Base-by-base conservation (phyloP, 2,329 filamentous ascomycete genomes). In the Aspergillus brasiliensis region DNA sequence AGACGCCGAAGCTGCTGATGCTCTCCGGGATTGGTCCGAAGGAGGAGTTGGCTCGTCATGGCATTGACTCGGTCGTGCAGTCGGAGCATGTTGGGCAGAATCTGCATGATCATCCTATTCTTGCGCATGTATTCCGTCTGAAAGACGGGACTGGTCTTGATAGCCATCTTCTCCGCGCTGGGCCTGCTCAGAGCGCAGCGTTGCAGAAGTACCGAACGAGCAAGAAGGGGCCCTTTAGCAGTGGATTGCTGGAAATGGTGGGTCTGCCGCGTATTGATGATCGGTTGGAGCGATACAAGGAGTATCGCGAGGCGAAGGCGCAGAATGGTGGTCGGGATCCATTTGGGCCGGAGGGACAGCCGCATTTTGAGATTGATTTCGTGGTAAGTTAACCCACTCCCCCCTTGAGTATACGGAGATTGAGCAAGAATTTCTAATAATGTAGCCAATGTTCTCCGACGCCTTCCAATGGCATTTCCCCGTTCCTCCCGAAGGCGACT, bases 1-100 rank as follows among this genome's bases (percentile, higher is more conserved):
- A 53, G 19, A 46, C 56, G 2, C 56, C 56, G 7, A 51, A 58
- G 27, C 56, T 58, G 21, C 49, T 58, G 25, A 31, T 53, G 56
- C 38, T 58, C 23, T 58, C 56, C 1, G 56, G 56, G 2, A 40
- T 58, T 21, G 56, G 56, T 2, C 49, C 49, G 5, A 46, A 53
- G 23, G 49, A 44, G 2, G 34, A 46, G 6, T 19, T 58, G 6
- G 56, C 15, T 15, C 28, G 34, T 11, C 47, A 51, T 28, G 56
- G 47, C 6, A 57, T 57, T 19, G 8, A 27, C 21, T 27, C 46
- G 8, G 47, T 57, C 3, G 19, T 44, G 8, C 15, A 25, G 11
- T 52, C 51, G 17, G 51, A 40, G 34, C 51, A 52, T 17, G 51
- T 52, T 0, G 51, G 51, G 8, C 51, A 52, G 51, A 52, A 52